These are phyloP conservation scores for Penicillium sp. DNA, from an alignment of 2,329 filamentous ascomycete species.

Conservation along the genomic window DNA sequence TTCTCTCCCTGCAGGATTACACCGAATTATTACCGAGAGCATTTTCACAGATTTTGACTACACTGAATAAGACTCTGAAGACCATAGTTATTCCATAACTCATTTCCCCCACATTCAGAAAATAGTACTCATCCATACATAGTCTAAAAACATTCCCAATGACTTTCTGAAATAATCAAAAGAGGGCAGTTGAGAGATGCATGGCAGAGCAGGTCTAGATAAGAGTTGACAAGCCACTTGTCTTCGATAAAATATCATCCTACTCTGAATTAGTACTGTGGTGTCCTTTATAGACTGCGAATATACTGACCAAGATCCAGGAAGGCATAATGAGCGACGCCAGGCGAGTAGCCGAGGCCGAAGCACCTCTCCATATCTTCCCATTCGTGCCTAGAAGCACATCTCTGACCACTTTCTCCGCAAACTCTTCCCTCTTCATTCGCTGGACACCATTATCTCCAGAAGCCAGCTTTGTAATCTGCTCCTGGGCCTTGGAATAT, in stretches of 20 bases:
- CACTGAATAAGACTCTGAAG: too few relatives aligned
- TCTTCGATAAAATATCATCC: not conserved
- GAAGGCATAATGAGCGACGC: not conserved
- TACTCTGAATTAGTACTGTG: not conserved
- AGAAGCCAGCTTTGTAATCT: not conserved
- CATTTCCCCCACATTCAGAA: too few relatives aligned
- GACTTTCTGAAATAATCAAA: too few relatives aligned
- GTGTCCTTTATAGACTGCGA: not conserved
- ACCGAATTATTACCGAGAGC: too few relatives aligned
- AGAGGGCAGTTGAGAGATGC: too few relatives aligned
- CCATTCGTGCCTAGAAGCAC: not conserved
- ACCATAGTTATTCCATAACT: too few relatives aligned
- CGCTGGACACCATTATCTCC: not conserved
- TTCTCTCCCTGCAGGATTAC: too few relatives aligned
- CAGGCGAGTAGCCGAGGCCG: not conserved
- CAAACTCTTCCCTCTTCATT: not conserved
- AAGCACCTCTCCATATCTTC: not conserved
- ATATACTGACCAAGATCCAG: not conserved
- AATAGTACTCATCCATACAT: too few relatives aligned
- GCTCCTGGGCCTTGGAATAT: not conserved
- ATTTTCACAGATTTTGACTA: too few relatives aligned
- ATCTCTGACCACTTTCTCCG: not conserved
- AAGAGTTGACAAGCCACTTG: not conserved
- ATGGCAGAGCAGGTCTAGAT: not conserved
- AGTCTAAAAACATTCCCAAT: too few relatives aligned